Percentiles rank a stretch among this genome's conserved stretches.
Evolutionary conservation across 2,329 filamentous ascomycete species (phyloP).

Genomic region (Fusarium sp.): DNA sequence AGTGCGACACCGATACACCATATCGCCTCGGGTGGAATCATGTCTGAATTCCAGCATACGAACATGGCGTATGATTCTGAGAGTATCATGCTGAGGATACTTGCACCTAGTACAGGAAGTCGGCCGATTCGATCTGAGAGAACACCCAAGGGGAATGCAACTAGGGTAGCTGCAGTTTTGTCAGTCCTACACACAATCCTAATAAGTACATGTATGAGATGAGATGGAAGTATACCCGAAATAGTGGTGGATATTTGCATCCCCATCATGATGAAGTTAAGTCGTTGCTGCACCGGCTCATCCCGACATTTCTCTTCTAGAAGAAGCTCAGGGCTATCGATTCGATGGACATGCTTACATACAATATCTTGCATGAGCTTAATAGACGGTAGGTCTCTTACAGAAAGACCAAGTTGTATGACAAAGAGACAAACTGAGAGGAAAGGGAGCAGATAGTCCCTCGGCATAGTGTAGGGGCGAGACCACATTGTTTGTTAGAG

Average conservation of each 20-base stretch:
- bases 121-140: constrained; percentile 39
- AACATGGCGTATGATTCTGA: constrained; percentile 35
- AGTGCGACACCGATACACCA: constrained; percentile 37
- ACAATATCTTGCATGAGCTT: constrained; percentile 41
- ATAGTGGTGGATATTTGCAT: constrained; percentile 35
- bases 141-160: constrained; percentile 35
- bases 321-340: constrained; percentile 8
- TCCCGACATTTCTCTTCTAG: constrained; percentile 32
- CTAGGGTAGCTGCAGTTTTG: constrained; percentile 28
- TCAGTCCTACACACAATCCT: not conserved
- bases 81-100: constrained; percentile 38
- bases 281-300: constrained; percentile 32
- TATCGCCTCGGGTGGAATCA: constrained; percentile 37
- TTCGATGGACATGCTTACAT: constrained; percentile 25
- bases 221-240: constrained; percentile 8
- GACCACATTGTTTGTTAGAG: constrained; percentile 14
- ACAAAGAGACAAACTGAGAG: constrained; percentile 37
- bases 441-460: constrained; percentile 30
- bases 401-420: constrained; percentile 39
- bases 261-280: constrained; percentile 37
- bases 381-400: constrained; percentile 34
- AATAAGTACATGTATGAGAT: not conserved
- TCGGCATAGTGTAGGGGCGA: constrained; percentile 22
- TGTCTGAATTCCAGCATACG: constrained; percentile 32
- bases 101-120: constrained; percentile 39